Conservation (phyloP, 805 yeast genomes). For the Phaffomyces antillensis region DNA sequence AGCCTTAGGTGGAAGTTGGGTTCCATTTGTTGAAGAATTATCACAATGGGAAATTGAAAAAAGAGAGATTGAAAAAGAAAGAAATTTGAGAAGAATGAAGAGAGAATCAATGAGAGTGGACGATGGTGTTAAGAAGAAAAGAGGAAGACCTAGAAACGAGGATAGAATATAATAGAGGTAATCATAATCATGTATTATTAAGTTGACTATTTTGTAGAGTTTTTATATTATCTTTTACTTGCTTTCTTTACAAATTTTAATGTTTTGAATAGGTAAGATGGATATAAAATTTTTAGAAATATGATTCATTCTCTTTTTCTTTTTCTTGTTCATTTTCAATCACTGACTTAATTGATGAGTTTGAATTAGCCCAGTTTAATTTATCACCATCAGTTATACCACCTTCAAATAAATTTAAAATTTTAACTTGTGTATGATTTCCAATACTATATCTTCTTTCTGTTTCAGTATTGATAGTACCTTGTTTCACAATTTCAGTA, state of each 20-base stretch:
- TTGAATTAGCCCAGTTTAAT: conserved; percentile 80
- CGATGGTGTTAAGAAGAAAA: conserved; percentile 36
- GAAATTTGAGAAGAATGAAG: conserved; percentile 85
- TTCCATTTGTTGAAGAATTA: conserved; percentile 78
- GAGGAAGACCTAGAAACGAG: conserved; percentile 31
- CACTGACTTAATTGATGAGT: conserved; percentile 49
- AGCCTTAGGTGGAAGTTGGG: conserved; percentile 75
- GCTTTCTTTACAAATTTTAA: no score
- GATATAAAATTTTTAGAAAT: conserved; percentile 63
- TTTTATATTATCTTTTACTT: no score
- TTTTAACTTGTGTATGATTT: conserved; percentile 23
- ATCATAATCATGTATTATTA: no score
- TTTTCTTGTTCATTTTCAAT: conserved; percentile 14
- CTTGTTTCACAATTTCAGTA: conserved; percentile 48
- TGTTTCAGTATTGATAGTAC: conserved; percentile 25
- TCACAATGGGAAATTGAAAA: conserved; percentile 91
- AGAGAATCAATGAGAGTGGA: conserved; percentile 80
- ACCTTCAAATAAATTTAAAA: conserved; percentile 69
- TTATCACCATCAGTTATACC: conserved; percentile 80
- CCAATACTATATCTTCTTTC: conserved; percentile 11
- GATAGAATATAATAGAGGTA: background rate
- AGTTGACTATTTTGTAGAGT: no score
- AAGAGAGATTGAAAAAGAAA: conserved; percentile 90
- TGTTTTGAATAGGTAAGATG: conserved; percentile 49
- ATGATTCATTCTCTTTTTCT: conserved; percentile 8